Conservation (phyloP, 1,284 basidiomycete species). For the Naganishia albida region DNA sequence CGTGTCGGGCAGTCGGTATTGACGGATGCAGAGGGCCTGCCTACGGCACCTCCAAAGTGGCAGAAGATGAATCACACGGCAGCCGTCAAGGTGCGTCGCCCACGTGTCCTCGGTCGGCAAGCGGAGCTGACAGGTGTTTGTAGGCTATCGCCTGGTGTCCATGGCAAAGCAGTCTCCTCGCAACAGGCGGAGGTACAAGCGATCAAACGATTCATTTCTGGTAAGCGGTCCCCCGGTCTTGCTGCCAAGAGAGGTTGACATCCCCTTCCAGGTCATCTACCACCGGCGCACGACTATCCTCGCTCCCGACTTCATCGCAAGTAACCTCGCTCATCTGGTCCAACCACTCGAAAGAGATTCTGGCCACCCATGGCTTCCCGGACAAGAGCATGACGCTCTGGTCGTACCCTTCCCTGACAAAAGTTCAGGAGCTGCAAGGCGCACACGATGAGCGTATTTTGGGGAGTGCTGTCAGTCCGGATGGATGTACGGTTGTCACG, state of each 20-base stretch:
- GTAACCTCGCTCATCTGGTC: conserved; percentile 91
- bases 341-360: conserved; percentile 82
- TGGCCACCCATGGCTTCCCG: conserved; percentile 92
- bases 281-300: conserved; percentile 82
- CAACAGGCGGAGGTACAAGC: conserved; percentile 90
- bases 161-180: conserved; percentile 89
- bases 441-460: conserved; percentile 88
- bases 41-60: conserved; percentile 75
- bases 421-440: conserved; percentile 83
- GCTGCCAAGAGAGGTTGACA: conserved; percentile 21
- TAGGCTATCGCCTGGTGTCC: conserved; percentile 96
- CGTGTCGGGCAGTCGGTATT: conserved; percentile 57
- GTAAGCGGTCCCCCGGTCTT: conserved; percentile 44
- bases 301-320: conserved; percentile 80
- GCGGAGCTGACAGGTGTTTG: conserved; percentile 37
- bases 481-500: conserved; percentile 84
- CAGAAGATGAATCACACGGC: conserved; percentile 92
- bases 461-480: conserved; percentile 79
- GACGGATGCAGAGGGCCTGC: conserved; percentile 51
- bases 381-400: conserved; percentile 60
- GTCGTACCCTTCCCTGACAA: conserved; percentile 62
- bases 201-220: conserved; percentile 93
- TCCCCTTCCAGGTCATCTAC: conserved; percentile 62
- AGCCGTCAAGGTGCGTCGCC: conserved; percentile 74
- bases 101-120: background rate